Evolutionary conservation across 495 filamentous ascomycete species (phyloP).

Genomic region (Penicillium angulare): DNA sequence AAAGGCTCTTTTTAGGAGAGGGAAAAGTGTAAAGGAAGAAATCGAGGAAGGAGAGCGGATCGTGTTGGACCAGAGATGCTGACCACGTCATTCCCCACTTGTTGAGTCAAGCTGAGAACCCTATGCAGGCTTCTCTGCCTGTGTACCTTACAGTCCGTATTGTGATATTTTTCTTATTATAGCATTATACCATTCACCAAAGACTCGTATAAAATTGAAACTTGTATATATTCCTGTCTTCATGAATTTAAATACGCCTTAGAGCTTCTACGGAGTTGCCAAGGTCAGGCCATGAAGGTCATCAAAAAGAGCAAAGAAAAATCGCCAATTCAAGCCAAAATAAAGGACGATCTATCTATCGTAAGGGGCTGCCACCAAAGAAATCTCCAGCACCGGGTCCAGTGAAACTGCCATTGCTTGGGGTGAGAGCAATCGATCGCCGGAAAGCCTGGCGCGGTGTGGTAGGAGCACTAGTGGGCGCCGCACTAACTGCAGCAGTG

Average conservation of each 20-base stretch:
- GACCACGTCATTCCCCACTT: conserved; percentile 42
- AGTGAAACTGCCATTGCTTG: conserved; percentile 46
- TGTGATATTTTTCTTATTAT: background rate
- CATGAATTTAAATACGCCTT: conserved; percentile 3
- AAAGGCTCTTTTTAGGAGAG: too few species aligned
- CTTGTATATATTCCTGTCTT: conserved; percentile 3
- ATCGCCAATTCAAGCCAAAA: background rate
- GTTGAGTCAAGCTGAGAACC: too few species aligned
- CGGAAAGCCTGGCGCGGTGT: conserved; percentile 47
- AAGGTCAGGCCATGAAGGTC: conserved; percentile 1
- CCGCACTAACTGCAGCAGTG: conserved; percentile 5
- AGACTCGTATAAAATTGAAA: background rate
- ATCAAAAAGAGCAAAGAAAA: background rate
- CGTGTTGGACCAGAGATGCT: conserved; percentile 7
- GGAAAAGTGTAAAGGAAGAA: too few species aligned
- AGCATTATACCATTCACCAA: background rate
- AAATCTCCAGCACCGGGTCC: conserved; percentile 42
- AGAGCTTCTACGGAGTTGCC: conserved; percentile 3
- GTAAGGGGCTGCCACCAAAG: conserved; percentile 43
- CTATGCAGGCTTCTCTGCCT: too few species aligned
- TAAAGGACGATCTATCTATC: conserved; percentile 32
- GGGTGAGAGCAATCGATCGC: conserved; percentile 46
- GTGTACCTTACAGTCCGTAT: too few species aligned
- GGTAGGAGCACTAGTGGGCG: conserved; percentile 36
- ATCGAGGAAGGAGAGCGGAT: background rate